Conservation (phyloP, 768 basidiomycete genomes). For the Amanita molliuscula region DNA sequence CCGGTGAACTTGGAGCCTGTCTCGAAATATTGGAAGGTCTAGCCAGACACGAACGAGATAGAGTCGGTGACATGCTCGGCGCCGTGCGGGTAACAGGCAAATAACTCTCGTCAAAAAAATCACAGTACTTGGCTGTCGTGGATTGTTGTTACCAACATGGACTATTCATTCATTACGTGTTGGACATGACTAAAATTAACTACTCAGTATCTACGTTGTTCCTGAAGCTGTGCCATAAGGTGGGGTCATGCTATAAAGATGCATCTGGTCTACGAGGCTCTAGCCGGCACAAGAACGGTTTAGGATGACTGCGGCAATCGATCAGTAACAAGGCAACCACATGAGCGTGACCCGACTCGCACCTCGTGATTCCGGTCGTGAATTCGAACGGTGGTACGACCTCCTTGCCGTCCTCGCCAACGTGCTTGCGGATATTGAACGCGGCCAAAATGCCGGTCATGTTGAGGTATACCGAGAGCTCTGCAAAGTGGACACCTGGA, state of each 20-base stretch:
- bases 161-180: too few species aligned
- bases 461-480: constrained; percentile 1
- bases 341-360: background rate
- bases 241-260: background rate
- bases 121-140: too few species aligned
- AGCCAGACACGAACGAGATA: too few species aligned
- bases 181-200: too few species aligned
- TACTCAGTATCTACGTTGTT: too few species aligned
- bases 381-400: constrained; percentile 1
- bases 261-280: background rate
- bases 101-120: too few species aligned
- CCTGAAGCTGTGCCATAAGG: background rate
- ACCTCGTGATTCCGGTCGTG: constrained; percentile 7
- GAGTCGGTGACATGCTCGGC: too few species aligned
- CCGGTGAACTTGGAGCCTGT: too few species aligned
- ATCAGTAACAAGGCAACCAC: background rate
- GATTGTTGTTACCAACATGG: too few species aligned
- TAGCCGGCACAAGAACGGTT: background rate
- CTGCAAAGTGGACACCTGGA: constrained; percentile 8
- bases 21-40: too few species aligned
- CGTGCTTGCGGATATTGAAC: constrained; percentile 3
- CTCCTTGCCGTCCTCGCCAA: background rate
- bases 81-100: too few species aligned
- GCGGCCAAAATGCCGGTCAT: constrained; percentile 5
- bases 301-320: background rate